Percentiles rank a stretch among this genome's conserved stretches.
Conservation (phyloP, 192 early-diverging fungal species). For the Podila verticillata region DNA sequence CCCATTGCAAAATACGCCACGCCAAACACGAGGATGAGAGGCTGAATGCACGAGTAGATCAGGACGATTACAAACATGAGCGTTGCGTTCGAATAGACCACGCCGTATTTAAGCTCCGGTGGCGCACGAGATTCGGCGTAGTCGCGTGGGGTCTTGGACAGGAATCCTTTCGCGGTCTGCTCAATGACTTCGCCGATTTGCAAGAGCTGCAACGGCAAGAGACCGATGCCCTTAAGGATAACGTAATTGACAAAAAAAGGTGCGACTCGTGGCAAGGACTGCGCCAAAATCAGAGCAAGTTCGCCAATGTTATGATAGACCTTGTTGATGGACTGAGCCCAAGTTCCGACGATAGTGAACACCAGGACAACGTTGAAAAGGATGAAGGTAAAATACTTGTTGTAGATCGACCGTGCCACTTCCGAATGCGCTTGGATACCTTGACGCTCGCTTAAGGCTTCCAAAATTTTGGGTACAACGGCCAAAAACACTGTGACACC, state of each 20-base stretch:
- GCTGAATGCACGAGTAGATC: slow-evolving; percentile 81
- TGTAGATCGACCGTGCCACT: slow-evolving; percentile 51
- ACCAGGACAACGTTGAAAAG: slow-evolving; percentile 80
- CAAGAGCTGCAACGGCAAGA: slow-evolving; percentile 76
- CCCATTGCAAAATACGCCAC: slow-evolving; percentile 73
- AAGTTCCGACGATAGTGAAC: slow-evolving; percentile 77
- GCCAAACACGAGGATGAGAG: slow-evolving; percentile 76
- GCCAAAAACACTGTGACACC: slow-evolving; percentile 77
- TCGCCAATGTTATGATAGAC: slow-evolving; percentile 72
- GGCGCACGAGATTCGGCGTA: slow-evolving; percentile 80
- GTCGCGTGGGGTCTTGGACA: slow-evolving; percentile 83
- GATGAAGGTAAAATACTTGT: slow-evolving; percentile 80
- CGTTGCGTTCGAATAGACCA: slow-evolving; percentile 74
- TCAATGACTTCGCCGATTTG: slow-evolving; percentile 70
- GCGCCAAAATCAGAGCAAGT: slow-evolving; percentile 70
- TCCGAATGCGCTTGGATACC: slow-evolving; percentile 58
- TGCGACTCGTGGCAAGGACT: slow-evolving; percentile 71
- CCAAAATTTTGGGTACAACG: slow-evolving; percentile 75
- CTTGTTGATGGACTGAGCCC: slow-evolving; percentile 69
- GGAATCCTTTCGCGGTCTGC: slow-evolving; percentile 64
- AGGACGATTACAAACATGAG: slow-evolving; percentile 79
- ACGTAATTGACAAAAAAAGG: slow-evolving; percentile 85
- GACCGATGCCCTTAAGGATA: slow-evolving; percentile 75
- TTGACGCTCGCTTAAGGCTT: slow-evolving; percentile 55
- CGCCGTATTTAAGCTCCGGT: slow-evolving; percentile 74